A percentile compares a stretch with the other conserved stretches of the same genome.
phyloP scores from a whole-genome alignment of 2,329 filamentous ascomycete species.

The Huntiella bhutanensis region DNA sequence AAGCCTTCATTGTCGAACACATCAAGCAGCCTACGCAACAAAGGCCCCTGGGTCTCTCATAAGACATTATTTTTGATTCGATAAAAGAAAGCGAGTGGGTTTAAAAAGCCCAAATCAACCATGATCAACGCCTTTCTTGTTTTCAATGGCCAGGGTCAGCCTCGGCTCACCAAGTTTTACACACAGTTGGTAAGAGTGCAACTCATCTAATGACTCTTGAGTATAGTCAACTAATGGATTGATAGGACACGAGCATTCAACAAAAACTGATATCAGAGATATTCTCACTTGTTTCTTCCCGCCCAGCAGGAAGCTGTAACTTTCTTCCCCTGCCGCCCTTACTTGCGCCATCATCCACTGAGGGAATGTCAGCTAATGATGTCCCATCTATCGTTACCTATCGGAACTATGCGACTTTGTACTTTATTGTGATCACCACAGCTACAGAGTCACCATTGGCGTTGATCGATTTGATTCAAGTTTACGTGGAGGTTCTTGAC shows the following conservation, averaged over 20 bases:
- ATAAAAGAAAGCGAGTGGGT: no score
- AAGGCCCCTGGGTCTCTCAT: not conserved
- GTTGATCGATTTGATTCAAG: conserved; percentile 89
- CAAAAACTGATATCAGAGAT: conserved; percentile 95
- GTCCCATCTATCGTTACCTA: conserved; percentile 92
- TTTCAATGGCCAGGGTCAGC: conserved; percentile 96
- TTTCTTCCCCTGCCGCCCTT: conserved; percentile 67
- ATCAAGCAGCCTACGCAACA: not conserved
- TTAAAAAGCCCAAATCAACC: conserved; percentile 13
- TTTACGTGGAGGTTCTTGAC: conserved; percentile 91
- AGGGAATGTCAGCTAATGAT: conserved; percentile 55
- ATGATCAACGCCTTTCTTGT: conserved; percentile 99
- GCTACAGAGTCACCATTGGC: conserved; percentile 91
- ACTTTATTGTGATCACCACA: conserved; percentile 95
- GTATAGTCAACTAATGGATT: not conserved
- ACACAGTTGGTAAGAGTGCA: conserved; percentile 57
- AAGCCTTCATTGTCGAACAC: not conserved
- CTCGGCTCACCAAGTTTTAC: conserved; percentile 94
- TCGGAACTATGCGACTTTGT: conserved; percentile 92
- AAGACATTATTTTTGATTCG: no score
- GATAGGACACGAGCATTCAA: conserved; percentile 86
- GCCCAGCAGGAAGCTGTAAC: conserved; percentile 84
- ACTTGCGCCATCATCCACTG: conserved; percentile 41
- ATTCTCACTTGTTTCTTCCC: conserved; percentile 84
- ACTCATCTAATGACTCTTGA: not conserved